phyloP scores from a whole-genome alignment of 805 yeast species.

The Sporopachydermia lactativora region DNA sequence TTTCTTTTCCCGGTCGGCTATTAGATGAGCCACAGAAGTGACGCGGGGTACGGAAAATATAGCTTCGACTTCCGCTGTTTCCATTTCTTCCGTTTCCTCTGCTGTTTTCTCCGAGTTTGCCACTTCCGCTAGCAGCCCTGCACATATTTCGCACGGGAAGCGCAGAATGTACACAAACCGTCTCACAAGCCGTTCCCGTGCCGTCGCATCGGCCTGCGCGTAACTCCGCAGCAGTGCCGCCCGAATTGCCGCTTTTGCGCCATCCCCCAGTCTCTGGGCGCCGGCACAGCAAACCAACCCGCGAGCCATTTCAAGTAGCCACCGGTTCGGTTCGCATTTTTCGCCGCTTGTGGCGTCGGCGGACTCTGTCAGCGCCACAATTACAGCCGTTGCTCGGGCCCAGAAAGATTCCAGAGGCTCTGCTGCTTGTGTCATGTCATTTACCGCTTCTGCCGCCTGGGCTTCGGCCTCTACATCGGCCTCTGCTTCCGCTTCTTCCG shows the following conservation, averaged over 20 bases:
- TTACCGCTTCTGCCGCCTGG: no score
- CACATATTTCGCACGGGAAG: neutral
- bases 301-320: neutral
- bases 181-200: neutral
- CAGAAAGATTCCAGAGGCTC: no score
- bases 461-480: no score
- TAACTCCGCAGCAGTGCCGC: neutral
- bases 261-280: neutral
- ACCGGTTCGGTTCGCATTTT: no score
- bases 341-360: no score
- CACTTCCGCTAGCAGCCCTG: neutral
- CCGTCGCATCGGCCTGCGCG: neutral
- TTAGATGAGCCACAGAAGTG: neutral
- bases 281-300: constrained; percentile 1
- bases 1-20: neutral
- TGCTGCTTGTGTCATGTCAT: no score
- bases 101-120: neutral
- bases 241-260: neutral
- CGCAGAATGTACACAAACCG: neutral
- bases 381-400: no score
- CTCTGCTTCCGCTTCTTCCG: no score
- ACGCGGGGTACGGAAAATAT: neutral
- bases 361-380: no score
- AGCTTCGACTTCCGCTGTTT: no score
- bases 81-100: neutral